Base-by-base conservation (phyloP, 2,329 filamentous ascomycete genomes). In the Rhynchosporium secalis region DNA sequence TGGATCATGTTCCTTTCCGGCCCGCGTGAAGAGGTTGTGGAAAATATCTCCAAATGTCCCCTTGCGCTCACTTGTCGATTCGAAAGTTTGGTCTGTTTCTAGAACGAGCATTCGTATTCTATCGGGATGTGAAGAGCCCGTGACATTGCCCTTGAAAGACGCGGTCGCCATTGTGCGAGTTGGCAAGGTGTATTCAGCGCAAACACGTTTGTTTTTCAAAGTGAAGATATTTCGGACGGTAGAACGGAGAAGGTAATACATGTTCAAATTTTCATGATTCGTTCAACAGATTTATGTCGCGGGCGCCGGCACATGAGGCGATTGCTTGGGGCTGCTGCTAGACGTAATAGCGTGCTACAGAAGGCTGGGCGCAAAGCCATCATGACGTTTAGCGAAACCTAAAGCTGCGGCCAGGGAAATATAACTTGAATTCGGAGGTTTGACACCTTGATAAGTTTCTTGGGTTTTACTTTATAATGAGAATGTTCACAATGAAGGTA, bases 81-180 rank as follows among this genome's bases (percentile, higher is more conserved):
- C 79, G 65, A 85, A 80, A 31, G 82, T 78, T 60, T 79, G 76
- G 67, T 86, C 84, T 0, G 83, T 86, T 71, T 86, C 84, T 7
- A 86, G 78, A 62, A 86, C 82, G 59, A 86, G 75, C 66, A 80
- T 73, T 10, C 72, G 75, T 12, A 79, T 67, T 3, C 58, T 26
- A n/a, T 60, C 49, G 36, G 54, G 54, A 33, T 56, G 40, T 1
- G 54, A 56, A 13, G 54, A 56, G 29, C 54, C 54, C 9, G 40
- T 56, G 33, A 40, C 33, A 54, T 13, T 54, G 9, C 31, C 26
- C 3, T n/a, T 54, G 20, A 54, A 54, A 13, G 49, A 54, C 12
- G 49, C 49, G 1, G 49, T 54, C 1, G 49, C n/a, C 49, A 54
- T 54, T n/a, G 20, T 52, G 33, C 12, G 12, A 4, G 45, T 47